Conservation (phyloP, 1,284 basidiomycete genomes). For the Cryptococcus wingfieldii region DNA sequence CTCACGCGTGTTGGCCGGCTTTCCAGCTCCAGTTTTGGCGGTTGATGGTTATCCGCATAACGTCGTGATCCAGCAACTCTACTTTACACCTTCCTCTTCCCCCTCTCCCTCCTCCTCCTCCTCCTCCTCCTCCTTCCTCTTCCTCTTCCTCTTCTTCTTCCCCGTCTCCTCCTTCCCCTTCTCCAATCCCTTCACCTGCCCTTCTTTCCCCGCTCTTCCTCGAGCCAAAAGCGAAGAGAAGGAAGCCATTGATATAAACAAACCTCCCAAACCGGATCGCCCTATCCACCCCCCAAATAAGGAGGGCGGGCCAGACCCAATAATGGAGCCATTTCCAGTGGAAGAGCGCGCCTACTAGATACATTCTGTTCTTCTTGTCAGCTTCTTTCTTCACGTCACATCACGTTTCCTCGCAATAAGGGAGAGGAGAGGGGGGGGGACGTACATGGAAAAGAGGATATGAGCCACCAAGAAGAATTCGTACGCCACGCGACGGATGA, state of each 20-base stretch:
- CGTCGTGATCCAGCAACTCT: constrained; percentile 53
- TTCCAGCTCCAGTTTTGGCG: constrained; percentile 54
- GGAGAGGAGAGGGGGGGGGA: not conserved
- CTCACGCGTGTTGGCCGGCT: constrained; percentile 56
- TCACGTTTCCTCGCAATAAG: no score
- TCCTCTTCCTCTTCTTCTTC: constrained; percentile 3
- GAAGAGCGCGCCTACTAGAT: constrained; percentile 35
- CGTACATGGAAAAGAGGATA: constrained; percentile 50
- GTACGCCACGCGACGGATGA: constrained; percentile 50
- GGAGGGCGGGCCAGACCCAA: constrained; percentile 39
- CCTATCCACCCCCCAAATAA: constrained; percentile 57
- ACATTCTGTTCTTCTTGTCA: constrained; percentile 18
- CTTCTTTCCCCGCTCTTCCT: not conserved
- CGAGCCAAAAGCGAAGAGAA: not conserved
- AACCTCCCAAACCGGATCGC: constrained; percentile 55
- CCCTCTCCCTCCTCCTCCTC: constrained; percentile 17
- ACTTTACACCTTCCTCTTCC: constrained; percentile 3
- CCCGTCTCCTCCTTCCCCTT: constrained; percentile 1
- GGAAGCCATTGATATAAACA: constrained; percentile 52
- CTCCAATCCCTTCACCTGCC: not conserved
- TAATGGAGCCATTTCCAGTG: constrained; percentile 37
- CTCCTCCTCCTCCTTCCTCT: constrained; percentile 3
- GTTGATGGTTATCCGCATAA: constrained; percentile 55
- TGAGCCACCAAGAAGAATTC: constrained; percentile 55
- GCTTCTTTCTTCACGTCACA: no score